phyloP scores from a whole-genome alignment of 495 filamentous ascomycete genomes.

The Echria macrotheca region DNA sequence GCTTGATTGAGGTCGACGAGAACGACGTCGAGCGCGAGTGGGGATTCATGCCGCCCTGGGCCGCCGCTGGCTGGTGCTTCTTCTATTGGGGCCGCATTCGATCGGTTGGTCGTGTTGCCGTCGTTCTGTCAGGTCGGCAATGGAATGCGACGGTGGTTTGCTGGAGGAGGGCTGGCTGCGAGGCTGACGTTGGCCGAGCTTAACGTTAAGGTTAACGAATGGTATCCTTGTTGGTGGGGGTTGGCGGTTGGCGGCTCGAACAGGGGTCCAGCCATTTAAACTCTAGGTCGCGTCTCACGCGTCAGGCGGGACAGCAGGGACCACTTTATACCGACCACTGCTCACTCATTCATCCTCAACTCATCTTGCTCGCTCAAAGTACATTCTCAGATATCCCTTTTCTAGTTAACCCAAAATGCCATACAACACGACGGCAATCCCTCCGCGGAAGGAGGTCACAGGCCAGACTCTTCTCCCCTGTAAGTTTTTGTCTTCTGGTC shows the following conservation, averaged over 20 bases:
- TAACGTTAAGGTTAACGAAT: neutral
- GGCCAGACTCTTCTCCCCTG: slow-evolving; percentile 80
- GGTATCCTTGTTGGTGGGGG: neutral
- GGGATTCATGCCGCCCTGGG: slow-evolving; percentile 29
- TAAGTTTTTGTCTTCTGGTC: too few species aligned
- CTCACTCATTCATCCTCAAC: neutral
- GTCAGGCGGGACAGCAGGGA: too few species aligned
- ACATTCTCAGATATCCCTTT: neutral
- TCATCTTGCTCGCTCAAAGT: neutral
- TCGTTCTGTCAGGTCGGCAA: neutral
- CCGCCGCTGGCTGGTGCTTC: slow-evolving; percentile 18
- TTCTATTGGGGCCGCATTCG: slow-evolving; percentile 22
- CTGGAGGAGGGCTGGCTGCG: slow-evolving; percentile 4
- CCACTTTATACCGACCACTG: too few species aligned
- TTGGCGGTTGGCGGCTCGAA: neutral
- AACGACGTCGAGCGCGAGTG: slow-evolving; percentile 48
- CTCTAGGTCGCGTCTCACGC: slow-evolving; percentile 12
- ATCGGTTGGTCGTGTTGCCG: neutral
- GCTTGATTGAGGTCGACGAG: slow-evolving; percentile 42
- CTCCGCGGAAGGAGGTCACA: slow-evolving; percentile 72
- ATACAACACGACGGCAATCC: slow-evolving; percentile 81
- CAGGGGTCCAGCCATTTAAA: neutral
- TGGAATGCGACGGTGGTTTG: neutral
- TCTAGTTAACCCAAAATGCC: slow-evolving; percentile 54
- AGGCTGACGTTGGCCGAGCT: slow-evolving; percentile 7